These are phyloP conservation scores for Alisma plantagoaquatica DNA, from an alignment of 106 monocot genomes.

Conservation along the genomic window DNA sequence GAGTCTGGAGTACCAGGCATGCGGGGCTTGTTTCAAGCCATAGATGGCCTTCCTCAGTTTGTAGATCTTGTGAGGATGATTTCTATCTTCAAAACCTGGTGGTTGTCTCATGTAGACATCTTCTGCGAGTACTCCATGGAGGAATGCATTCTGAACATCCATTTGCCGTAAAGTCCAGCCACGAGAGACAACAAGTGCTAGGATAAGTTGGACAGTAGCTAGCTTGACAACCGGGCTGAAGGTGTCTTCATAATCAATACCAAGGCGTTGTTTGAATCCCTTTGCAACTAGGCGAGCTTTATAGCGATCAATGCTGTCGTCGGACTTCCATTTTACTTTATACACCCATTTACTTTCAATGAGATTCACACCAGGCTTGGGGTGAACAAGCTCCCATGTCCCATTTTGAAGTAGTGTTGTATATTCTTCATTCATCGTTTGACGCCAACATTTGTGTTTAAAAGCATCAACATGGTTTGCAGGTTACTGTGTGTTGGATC, in stretches of 20 bases:
- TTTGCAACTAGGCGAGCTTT: conserved; percentile 1
- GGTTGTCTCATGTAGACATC: not conserved
- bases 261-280: not conserved
- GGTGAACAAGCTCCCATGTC: not conserved
- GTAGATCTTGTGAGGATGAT: not conserved
- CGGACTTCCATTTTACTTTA: not conserved
- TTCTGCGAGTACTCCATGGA: not conserved
- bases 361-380: not conserved
- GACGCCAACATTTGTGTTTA: too few species aligned
- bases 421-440: too few species aligned
- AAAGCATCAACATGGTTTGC: too few species aligned
- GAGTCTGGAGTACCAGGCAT: not conserved
- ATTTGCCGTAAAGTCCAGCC: not conserved
- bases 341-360: not conserved
- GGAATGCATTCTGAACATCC: not conserved
- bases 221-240: not conserved
- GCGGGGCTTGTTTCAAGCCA: conserved; percentile 4
- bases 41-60: not conserved
- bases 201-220: not conserved
- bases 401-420: too few species aligned
- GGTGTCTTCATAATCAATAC: not conserved
- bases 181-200: not conserved
- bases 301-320: not conserved
- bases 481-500: too few species aligned
- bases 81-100: not conserved